phyloP scores from a whole-genome alignment of 495 filamentous ascomycete species.

The Penicillium angulare region DNA sequence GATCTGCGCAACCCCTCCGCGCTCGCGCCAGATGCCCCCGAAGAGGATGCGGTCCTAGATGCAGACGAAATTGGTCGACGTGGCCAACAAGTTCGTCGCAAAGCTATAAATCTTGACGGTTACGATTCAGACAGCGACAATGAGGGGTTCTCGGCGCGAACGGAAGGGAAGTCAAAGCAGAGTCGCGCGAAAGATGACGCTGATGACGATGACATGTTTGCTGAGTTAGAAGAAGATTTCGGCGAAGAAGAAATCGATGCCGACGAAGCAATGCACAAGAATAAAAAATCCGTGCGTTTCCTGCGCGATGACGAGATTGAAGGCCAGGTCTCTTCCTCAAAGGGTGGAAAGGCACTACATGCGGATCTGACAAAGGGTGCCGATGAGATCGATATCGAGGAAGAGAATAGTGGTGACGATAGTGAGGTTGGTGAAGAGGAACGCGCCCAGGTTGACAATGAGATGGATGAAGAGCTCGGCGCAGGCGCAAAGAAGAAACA shows the following conservation, averaged over 20 bases:
- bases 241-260: slow-evolving; percentile 51
- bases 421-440: slow-evolving; percentile 74
- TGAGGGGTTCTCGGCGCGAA: slow-evolving; percentile 77
- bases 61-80: slow-evolving; percentile 90
- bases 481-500: slow-evolving; percentile 88
- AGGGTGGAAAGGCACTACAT: slow-evolving; percentile 65
- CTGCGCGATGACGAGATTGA: slow-evolving; percentile 75
- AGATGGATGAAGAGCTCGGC: slow-evolving; percentile 83
- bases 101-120: slow-evolving; percentile 91
- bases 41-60: slow-evolving; percentile 80
- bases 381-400: slow-evolving; percentile 38
- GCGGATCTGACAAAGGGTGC: slow-evolving; percentile 52
- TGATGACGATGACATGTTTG: slow-evolving; percentile 87
- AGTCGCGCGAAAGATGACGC: slow-evolving; percentile 45
- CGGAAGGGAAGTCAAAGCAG: slow-evolving; percentile 55
- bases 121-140: slow-evolving; percentile 95
- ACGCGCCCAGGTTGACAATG: slow-evolving; percentile 63
- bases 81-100: slow-evolving; percentile 75
- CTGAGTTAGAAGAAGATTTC: slow-evolving; percentile 64
- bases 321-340: slow-evolving; percentile 75
- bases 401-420: slow-evolving; percentile 54
- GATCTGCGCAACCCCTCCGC: slow-evolving; percentile 92
- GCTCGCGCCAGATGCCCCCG: slow-evolving; percentile 72
- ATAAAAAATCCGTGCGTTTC: slow-evolving; percentile 78
- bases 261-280: slow-evolving; percentile 52